Evolutionary conservation across 257 asterid genomes (phyloP).

Genomic region (Knoxia roxburghii): DNA sequence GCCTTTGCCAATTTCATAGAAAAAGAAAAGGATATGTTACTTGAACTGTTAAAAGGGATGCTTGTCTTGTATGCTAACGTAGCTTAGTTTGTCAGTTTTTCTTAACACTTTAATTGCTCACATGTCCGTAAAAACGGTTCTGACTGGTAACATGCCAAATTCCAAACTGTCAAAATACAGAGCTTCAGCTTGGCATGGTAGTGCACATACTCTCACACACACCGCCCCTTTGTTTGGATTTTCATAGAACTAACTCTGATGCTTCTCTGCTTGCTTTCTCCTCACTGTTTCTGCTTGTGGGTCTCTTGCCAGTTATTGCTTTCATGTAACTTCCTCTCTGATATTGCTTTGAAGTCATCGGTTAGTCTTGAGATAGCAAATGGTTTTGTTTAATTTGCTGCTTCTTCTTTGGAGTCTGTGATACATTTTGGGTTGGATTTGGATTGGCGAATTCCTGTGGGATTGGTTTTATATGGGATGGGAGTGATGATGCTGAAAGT

Average conservation of each 20-base stretch:
- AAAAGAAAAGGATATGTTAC: conserved; percentile 8
- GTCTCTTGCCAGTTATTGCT: conserved; percentile 32
- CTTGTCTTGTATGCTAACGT: conserved; percentile 14
- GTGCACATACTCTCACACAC: conserved; percentile 7
- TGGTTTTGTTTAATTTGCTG: not conserved
- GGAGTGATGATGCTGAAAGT: conserved; percentile 44
- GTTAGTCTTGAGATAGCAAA: not conserved
- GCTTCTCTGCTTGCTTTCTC: conserved; percentile 63
- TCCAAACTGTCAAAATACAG: conserved; percentile 22
- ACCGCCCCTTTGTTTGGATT: conserved; percentile 20
- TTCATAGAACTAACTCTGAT: conserved; percentile 24
- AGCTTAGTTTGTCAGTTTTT: conserved; percentile 29
- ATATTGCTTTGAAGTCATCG: conserved; percentile 47
- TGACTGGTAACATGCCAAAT: conserved; percentile 42
- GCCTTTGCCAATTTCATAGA: no score
- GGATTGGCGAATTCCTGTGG: conserved; percentile 13
- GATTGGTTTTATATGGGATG: conserved; percentile 47
- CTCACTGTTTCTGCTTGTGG: conserved; percentile 54
- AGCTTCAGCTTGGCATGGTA: conserved; percentile 8
- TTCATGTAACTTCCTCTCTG: conserved; percentile 36
- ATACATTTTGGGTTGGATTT: conserved; percentile 18
- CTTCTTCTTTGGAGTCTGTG: conserved; percentile 23
- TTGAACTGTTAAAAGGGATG: conserved; percentile 14
- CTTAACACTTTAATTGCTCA: conserved; percentile 39
- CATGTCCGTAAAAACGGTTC: conserved; percentile 57